These are phyloP conservation scores for Hypoxylon perforatum DNA, from an alignment of 495 filamentous ascomycete genomes.

Conservation along the genomic window DNA sequence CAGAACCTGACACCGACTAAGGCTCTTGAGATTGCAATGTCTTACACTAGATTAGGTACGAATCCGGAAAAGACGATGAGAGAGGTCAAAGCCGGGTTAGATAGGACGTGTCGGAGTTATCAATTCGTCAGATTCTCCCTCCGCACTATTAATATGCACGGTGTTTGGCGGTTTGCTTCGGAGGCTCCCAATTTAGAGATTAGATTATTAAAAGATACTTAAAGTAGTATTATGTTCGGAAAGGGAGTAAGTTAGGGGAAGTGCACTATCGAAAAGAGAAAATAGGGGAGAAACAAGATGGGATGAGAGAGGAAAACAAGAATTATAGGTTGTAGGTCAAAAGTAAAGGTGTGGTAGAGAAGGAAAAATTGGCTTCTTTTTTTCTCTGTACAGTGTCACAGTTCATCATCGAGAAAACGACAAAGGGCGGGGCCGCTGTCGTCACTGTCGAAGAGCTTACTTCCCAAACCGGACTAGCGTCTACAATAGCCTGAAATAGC, in stretches of 20 bases:
- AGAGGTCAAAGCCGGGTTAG: conserved; percentile 34
- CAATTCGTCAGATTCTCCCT: background rate
- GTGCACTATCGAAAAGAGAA: background rate
- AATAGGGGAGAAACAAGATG: background rate
- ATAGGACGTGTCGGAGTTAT: background rate
- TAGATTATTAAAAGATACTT: background rate
- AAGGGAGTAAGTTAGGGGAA: background rate
- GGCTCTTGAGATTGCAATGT: conserved; percentile 30
- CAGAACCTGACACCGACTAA: conserved; percentile 15
- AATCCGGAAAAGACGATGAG: conserved; percentile 29
- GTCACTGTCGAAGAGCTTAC: conserved; percentile 38
- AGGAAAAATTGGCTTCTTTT: conserved; percentile 10
- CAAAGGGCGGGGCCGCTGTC: no score
- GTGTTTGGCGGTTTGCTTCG: background rate
- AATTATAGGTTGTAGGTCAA: background rate
- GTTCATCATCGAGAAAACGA: background rate
- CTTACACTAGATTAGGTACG: conserved; percentile 26
- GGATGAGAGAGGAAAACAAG: background rate
- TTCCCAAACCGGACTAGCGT: conserved; percentile 29
- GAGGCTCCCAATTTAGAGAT: background rate
- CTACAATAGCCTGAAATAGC: conserved; percentile 28
- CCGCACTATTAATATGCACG: no score
- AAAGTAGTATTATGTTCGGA: conserved; percentile 1
- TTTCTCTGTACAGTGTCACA: conserved; percentile 13
- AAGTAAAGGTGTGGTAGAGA: conserved; percentile 7